Base-by-base conservation (phyloP, 2,329 filamentous ascomycete species). In the Cryphonectria japonica region DNA sequence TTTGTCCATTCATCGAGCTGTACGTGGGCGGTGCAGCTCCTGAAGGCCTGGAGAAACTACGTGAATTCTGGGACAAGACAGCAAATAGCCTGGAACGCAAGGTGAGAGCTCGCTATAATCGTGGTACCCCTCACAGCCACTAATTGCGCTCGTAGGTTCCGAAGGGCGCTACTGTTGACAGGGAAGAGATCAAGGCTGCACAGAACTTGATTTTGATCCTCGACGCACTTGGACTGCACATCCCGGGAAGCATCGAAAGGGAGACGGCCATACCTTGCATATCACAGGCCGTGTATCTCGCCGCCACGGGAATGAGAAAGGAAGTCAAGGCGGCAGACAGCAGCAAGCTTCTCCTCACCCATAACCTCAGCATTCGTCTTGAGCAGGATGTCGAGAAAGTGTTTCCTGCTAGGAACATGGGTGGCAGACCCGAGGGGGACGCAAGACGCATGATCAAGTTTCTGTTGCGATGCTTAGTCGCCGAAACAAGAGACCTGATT, bases 1-100 rank as follows among this genome's bases (percentile, higher is more conserved):
- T 57, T n/a, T n/a, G 22, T n/a, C 52, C 52, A 19, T 57, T 57
- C 52, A 57, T 57, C 22, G 52, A 57, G 52, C 52, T 57, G 52
- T 57, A 57, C 22, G 52, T 57, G 52, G 52, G 52, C 52, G 26
- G 52, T 57, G 22, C 9, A n/a, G 52, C 52, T 14, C 52, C 52
- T 29, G 26, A 57, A 29, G 52, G 26, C 52, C 22, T 57, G 52
- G 26, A 8, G 22, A 57, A 29, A 29, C 52, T 57, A 29, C 52
- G 52, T 29, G 26, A 57, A 29, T 29, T 57, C 26, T 57, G 52
- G 52, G 26, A 57, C 22, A 14, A 57, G 52, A 57, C 52, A 57
- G 52, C 52, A 29, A 13, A 57, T 11, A 29, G 52, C 52, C 26
- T 57, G 26, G 26, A 57, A 29, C 52, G 22, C 52, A 57, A 57